Evolutionary conservation across 768 basidiomycete species (phyloP), one percentile per base, ranked within the genome.

Genomic region (Postia placenta): DNA sequence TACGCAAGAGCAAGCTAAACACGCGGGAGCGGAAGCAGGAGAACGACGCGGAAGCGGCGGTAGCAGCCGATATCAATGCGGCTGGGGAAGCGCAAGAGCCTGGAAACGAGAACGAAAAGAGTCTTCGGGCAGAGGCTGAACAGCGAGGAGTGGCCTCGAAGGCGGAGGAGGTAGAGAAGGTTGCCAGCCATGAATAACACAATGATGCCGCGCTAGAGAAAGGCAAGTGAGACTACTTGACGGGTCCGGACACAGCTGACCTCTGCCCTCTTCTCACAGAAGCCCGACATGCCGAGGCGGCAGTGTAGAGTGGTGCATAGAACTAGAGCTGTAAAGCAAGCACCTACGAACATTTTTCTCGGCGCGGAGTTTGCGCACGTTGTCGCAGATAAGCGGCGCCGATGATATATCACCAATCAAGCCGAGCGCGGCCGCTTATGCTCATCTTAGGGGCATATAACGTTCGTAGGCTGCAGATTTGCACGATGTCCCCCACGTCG

Each of bases 1-100:
- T 43, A 30, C 42, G 48, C 23, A 49, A 42, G 41, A 49, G 42
- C 30, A 43, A 20, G n/a, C 22, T 49, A 3, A 12, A 22, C 14
- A 35, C 30, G 48, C 26, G 42, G 40, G 25, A 42, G 40, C 3
- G 40, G 5, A 26, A n/a, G 24, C 42, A 41, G 27, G 37, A 48
- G 47, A 38, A 4, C 22, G 47, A 40, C 7, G 41, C 40, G 7
- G 41, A 33, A 25, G 47, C 47, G 17, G 47, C 39, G 17, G 40
- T 33, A 3, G 27, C 47, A 5, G 22, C 28, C 20, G 28, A 45
- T n/a, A 4, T 23, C 23, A 23, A 25, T 45, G 43, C 43, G 27
- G 27, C 25, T 45, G 43, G 11, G 26, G 23, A 28, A 4, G 17
- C n/a, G 26, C 43, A 26, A 17, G 43, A 45, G 3, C 4, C 24